phyloP scores from a whole-genome alignment of 768 basidiomycete species.

The Leccinum aurantiacum region DNA sequence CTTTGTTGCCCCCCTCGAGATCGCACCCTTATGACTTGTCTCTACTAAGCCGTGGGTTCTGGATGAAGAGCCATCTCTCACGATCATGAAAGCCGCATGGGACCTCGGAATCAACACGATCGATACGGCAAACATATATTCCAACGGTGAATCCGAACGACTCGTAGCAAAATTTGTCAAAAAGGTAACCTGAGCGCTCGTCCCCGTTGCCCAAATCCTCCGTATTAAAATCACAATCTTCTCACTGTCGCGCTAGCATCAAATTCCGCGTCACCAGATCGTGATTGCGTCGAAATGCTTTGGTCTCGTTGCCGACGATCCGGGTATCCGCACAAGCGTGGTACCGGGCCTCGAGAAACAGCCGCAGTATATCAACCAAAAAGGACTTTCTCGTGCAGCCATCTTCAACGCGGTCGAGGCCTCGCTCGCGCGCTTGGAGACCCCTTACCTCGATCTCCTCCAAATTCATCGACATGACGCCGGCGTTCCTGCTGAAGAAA shows the following conservation, averaged over 20 bases:
- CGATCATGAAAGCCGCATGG: slow-evolving; percentile 39
- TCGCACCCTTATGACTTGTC: neutral
- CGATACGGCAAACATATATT: slow-evolving; percentile 36
- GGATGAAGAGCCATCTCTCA: slow-evolving; percentile 26
- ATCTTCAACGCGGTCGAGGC: slow-evolving; percentile 41
- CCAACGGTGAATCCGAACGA: slow-evolving; percentile 35
- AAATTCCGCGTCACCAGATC: slow-evolving; percentile 35
- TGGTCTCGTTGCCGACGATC: slow-evolving; percentile 14
- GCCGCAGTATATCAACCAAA: slow-evolving; percentile 32
- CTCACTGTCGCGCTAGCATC: slow-evolving; percentile 20
- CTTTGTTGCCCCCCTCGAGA: neutral
- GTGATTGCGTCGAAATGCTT: slow-evolving; percentile 33
- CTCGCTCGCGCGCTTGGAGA: slow-evolving; percentile 37
- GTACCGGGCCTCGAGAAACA: slow-evolving; percentile 1
- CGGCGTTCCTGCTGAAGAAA: slow-evolving; percentile 41
- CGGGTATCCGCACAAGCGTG: neutral
- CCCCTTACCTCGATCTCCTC: slow-evolving; percentile 41
- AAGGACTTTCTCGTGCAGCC: slow-evolving; percentile 36
- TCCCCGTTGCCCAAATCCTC: neutral
- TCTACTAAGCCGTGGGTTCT: slow-evolving; percentile 25
- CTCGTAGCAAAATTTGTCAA: slow-evolving; percentile 38
- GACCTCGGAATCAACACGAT: slow-evolving; percentile 40
- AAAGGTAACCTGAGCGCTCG: slow-evolving; percentile 18
- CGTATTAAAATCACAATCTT: neutral
- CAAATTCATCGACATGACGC: slow-evolving; percentile 47